Conservation (phyloP, 2,329 filamentous ascomycete genomes). For the Rosellinia necatrix region DNA sequence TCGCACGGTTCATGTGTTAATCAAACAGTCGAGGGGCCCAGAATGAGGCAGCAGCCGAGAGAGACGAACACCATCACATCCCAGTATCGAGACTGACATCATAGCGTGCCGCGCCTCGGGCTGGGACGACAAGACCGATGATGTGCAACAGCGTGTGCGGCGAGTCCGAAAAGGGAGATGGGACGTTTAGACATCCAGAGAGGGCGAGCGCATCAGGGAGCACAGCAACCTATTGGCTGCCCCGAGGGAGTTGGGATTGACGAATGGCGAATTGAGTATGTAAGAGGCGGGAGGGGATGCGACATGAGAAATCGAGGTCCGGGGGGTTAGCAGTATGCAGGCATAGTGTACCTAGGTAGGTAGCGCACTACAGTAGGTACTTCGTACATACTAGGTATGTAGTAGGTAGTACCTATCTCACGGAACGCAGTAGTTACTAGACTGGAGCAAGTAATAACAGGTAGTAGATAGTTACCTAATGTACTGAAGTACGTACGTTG, state of each 20-base stretch:
- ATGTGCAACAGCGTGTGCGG: constrained; percentile 21
- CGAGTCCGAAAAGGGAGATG: constrained; percentile 14
- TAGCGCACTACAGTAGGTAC: not conserved
- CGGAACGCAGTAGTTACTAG: too few species aligned
- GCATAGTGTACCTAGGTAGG: too few species aligned
- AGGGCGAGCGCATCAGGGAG: not conserved
- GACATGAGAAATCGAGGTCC: constrained; percentile 7
- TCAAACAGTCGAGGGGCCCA: constrained; percentile 21
- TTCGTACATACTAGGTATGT: not conserved
- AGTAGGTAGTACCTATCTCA: too few species aligned
- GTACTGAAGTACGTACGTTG: too few species aligned
- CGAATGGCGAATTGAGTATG: not conserved
- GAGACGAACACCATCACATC: constrained; percentile 7
- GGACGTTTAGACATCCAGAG: not conserved
- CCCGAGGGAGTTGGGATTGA: not conserved
- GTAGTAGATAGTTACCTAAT: not conserved
- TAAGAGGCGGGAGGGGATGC: constrained; percentile 10
- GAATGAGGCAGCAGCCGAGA: constrained; percentile 18
- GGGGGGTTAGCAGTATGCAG: not conserved
- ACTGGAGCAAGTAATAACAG: not conserved
- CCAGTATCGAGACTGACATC: constrained; percentile 15
- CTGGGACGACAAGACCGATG: constrained; percentile 8
- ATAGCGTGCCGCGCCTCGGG: constrained; percentile 4
- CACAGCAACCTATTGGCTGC: not conserved
- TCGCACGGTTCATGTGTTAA: constrained; percentile 28